Conservation (phyloP, 306 rosid genomes). For the Quercus engelmannii region DNA sequence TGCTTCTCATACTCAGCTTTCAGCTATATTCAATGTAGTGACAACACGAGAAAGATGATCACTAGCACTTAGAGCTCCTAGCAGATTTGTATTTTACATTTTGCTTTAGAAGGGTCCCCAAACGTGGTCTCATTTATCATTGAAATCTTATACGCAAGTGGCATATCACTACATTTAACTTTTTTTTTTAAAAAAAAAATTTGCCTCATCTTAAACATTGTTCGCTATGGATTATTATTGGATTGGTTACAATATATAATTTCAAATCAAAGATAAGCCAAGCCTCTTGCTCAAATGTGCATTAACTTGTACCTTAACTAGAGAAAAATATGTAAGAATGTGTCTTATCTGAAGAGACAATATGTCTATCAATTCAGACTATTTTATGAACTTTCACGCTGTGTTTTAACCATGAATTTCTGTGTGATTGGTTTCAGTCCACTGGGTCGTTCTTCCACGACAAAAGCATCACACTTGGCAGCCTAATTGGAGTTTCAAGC, state of each 20-base stretch:
- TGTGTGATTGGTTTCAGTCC: constrained; percentile 34
- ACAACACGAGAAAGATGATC: background rate
- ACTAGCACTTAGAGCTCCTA: constrained; percentile 17
- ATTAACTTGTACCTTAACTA: background rate
- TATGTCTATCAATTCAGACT: background rate
- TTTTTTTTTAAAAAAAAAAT: too few relatives aligned
- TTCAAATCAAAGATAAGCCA: background rate
- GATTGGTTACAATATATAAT: background rate
- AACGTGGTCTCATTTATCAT: constrained; percentile 21
- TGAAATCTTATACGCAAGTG: background rate
- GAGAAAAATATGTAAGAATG: background rate
- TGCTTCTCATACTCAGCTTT: background rate
- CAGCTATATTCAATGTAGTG: background rate
- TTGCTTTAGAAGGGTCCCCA: constrained; percentile 32
- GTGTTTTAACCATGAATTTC: constrained; percentile 8
- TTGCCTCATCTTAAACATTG: background rate
- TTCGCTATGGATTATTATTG: background rate
- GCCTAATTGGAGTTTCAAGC: constrained; percentile 56
- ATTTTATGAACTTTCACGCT: background rate
- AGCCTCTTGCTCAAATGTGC: background rate
- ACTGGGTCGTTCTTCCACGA: constrained; percentile 57
- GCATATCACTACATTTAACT: too few relatives aligned
- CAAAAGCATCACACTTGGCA: constrained; percentile 62
- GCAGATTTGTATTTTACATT: constrained; percentile 25
- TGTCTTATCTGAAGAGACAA: background rate